Conservation (phyloP, 163 green algal genomes). For the Coccomyxa subellipsoidea region DNA sequence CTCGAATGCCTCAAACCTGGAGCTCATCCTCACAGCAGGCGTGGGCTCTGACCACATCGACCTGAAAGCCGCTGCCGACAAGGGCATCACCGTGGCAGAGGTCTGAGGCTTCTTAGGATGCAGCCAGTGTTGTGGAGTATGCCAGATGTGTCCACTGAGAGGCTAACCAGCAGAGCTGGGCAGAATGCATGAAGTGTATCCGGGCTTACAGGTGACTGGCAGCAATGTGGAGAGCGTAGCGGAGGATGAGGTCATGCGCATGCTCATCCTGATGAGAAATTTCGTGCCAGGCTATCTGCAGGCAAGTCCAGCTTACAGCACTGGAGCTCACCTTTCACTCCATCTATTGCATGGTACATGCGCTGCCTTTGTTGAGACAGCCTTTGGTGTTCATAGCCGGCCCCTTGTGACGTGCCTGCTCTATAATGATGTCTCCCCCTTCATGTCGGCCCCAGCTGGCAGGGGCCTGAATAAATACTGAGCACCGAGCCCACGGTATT, state of each 20-base stretch:
- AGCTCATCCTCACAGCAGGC: conserved; percentile 32
- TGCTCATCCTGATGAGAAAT: conserved; percentile 29
- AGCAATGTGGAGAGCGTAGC: conserved; percentile 25
- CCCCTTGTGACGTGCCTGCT: too few relatives aligned
- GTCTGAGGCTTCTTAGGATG: not conserved
- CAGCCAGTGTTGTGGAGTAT: not conserved
- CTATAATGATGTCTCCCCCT: too few relatives aligned
- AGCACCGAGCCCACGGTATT: too few relatives aligned
- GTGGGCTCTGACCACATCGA: conserved; percentile 36
- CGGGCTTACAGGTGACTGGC: not conserved
- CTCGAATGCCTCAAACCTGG: conserved; percentile 18
- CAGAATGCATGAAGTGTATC: too few relatives aligned
- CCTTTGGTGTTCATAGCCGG: too few relatives aligned
- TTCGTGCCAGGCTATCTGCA: conserved; percentile 20
- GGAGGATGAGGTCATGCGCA: conserved; percentile 31
- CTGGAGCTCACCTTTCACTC: not conserved
- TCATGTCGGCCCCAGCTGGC: too few relatives aligned
- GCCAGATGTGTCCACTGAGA: too few relatives aligned
- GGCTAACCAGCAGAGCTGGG: too few relatives aligned
- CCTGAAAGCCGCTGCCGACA: conserved; percentile 25
- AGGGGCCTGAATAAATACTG: too few relatives aligned
- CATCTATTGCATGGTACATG: not conserved
- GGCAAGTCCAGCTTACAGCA: too few relatives aligned
- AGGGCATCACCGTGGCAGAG: conserved; percentile 34
- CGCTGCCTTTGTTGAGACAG: too few relatives aligned